Evolutionary conservation across 2,329 filamentous ascomycete species (phyloP).

Genomic region (Emmonsiellopsis sp.): DNA sequence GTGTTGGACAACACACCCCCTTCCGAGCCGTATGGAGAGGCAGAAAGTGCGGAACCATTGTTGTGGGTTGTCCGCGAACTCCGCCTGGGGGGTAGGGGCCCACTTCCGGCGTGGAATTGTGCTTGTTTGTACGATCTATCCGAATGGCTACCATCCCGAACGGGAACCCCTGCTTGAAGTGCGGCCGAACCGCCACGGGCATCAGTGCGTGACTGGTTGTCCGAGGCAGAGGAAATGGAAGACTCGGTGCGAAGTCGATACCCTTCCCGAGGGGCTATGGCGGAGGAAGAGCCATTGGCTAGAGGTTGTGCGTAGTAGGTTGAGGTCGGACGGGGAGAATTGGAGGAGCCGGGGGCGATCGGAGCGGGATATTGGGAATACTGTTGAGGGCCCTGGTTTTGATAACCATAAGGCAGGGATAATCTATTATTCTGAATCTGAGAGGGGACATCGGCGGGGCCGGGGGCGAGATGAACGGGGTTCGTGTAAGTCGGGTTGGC

Average conservation of each 20-base stretch:
- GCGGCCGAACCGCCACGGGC: slow-evolving; percentile 53
- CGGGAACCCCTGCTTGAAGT: slow-evolving; percentile 53
- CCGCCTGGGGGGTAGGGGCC: slow-evolving; percentile 62
- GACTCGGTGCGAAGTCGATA: slow-evolving; percentile 52
- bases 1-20: slow-evolving; percentile 55
- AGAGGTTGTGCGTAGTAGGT: slow-evolving; percentile 38
- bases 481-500: background rate
- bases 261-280: slow-evolving; percentile 30
- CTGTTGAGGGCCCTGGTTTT: slow-evolving; percentile 32
- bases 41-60: slow-evolving; percentile 27
- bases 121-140: slow-evolving; percentile 59
- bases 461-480: slow-evolving; percentile 13
- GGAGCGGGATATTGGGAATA: slow-evolving; percentile 37
- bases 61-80: slow-evolving; percentile 62
- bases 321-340: slow-evolving; percentile 37
- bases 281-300: slow-evolving; percentile 31
- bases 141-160: slow-evolving; percentile 60
- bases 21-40: slow-evolving; percentile 46
- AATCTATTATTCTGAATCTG: slow-evolving; percentile 30
- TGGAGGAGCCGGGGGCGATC: slow-evolving; percentile 29
- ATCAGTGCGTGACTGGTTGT: slow-evolving; percentile 50
- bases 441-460: slow-evolving; percentile 15
- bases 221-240: slow-evolving; percentile 49
- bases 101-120: slow-evolving; percentile 49
- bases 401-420: slow-evolving; percentile 28